Evolutionary conservation across 2,329 filamentous ascomycete species (phyloP).

Genomic region (Arthrobotrys conoides): DNA sequence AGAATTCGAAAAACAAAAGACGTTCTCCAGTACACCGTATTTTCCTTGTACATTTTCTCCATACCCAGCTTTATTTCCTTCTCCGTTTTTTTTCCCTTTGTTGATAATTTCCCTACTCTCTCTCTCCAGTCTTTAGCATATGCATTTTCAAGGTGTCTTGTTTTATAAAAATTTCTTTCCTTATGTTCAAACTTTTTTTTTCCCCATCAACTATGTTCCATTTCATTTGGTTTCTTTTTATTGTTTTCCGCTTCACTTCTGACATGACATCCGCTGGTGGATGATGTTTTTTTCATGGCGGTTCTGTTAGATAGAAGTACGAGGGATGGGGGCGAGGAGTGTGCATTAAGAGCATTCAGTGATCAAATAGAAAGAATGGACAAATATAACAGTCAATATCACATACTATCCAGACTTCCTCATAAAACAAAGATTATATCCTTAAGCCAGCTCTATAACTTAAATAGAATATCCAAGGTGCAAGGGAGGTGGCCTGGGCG

Average conservation of each 20-base stretch:
- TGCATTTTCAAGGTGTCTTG: slow-evolving; percentile 45
- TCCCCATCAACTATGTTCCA: neutral
- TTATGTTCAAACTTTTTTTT: slow-evolving; percentile 13
- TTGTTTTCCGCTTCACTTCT: slow-evolving; percentile 12
- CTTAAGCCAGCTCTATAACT: too few species aligned
- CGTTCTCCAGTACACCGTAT: slow-evolving; percentile 19
- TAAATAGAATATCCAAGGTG: neutral
- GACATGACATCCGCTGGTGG: slow-evolving; percentile 39
- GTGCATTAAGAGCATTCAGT: neutral
- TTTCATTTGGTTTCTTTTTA: slow-evolving; percentile 11
- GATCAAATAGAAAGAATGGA: slow-evolving; percentile 18
- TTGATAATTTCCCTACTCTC: slow-evolving; percentile 19
- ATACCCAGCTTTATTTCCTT: slow-evolving; percentile 7
- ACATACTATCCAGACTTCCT: neutral
- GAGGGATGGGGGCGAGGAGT: neutral
- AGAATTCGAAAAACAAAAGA: slow-evolving; percentile 5
- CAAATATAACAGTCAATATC: slow-evolving; percentile 14
- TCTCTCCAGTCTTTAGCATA: slow-evolving; percentile 31
- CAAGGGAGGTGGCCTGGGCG: neutral
- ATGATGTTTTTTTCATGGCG: slow-evolving; percentile 24
- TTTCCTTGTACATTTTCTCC: slow-evolving; percentile 30
- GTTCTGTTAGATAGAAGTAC: neutral
- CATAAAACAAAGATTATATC: too few species aligned
- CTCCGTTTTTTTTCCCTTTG: slow-evolving; percentile 40
- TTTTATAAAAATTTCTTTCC: slow-evolving; percentile 20